Conservation (phyloP, 495 filamentous ascomycete genomes). For the Extremus antarcticus region DNA sequence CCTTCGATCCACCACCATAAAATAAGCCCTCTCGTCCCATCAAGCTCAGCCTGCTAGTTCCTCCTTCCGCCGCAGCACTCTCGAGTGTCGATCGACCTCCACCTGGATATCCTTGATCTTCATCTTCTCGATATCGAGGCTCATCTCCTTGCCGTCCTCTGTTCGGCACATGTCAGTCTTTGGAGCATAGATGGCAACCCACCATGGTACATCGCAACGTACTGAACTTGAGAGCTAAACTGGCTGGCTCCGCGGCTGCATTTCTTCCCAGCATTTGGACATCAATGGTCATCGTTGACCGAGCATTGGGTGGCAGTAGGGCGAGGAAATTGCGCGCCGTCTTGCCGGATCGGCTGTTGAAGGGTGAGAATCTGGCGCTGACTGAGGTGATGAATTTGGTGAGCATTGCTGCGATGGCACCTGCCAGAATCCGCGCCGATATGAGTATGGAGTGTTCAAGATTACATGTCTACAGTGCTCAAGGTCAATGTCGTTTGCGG, state of each 20-base stretch:
- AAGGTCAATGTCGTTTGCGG: no score
- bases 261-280: slow-evolving; percentile 61
- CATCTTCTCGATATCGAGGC: slow-evolving; percentile 58
- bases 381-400: slow-evolving; percentile 78
- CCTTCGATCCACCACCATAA: no score
- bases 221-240: slow-evolving; percentile 74
- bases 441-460: no score
- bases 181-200: no score
- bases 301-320: slow-evolving; percentile 69
- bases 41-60: slow-evolving; percentile 52
- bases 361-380: slow-evolving; percentile 82
- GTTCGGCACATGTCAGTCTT: slow-evolving; percentile 32
- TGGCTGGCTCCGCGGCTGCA: slow-evolving; percentile 43
- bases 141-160: slow-evolving; percentile 79
- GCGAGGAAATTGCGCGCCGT: slow-evolving; percentile 79
- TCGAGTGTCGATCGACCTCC: slow-evolving; percentile 82
- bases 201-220: no score
- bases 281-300: slow-evolving; percentile 62
- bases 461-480: no score
- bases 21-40: no score
- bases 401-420: slow-evolving; percentile 57
- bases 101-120: slow-evolving; percentile 78
- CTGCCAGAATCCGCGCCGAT: no score
- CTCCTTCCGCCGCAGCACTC: slow-evolving; percentile 65
- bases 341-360: slow-evolving; percentile 55